Conservation (phyloP, 2,329 filamentous ascomycete species). For the Fusarium sambucinum region DNA sequence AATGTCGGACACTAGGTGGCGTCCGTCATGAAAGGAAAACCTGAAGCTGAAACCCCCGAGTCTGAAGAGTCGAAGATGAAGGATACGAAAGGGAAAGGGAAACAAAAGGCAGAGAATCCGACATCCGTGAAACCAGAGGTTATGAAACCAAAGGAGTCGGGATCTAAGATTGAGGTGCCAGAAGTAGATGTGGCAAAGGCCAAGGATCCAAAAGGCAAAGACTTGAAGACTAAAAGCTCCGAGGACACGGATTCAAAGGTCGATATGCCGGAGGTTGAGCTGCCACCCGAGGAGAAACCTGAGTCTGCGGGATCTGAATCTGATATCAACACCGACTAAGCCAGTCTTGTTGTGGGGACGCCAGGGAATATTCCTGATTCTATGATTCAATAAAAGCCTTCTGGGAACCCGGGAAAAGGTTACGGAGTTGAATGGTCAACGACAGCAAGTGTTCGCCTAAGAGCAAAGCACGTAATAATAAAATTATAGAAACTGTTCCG, state of each 20-base stretch:
- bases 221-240: neutral
- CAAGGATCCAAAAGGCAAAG: neutral
- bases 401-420: neutral
- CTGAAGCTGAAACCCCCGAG: neutral
- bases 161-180: neutral
- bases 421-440: neutral
- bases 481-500: conserved; percentile 5
- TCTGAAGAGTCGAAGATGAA: neutral
- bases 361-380: neutral
- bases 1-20: conserved; percentile 37
- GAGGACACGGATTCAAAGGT: neutral
- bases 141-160: neutral
- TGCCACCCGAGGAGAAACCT: neutral
- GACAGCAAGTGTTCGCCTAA: neutral
- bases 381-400: neutral
- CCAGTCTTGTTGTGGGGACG: too few relatives aligned
- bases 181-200: neutral
- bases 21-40: conserved; percentile 12
- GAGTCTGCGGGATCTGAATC: conserved; percentile 14
- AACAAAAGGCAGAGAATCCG: neutral
- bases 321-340: conserved; percentile 13
- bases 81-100: neutral
- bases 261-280: neutral
- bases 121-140: neutral
- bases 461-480: conserved; percentile 2